Evolutionary conservation across 176 grass and related monocot species (phyloP), one percentile per base, ranked within the genome.

Genomic region (Paspalum vaginatum): DNA sequence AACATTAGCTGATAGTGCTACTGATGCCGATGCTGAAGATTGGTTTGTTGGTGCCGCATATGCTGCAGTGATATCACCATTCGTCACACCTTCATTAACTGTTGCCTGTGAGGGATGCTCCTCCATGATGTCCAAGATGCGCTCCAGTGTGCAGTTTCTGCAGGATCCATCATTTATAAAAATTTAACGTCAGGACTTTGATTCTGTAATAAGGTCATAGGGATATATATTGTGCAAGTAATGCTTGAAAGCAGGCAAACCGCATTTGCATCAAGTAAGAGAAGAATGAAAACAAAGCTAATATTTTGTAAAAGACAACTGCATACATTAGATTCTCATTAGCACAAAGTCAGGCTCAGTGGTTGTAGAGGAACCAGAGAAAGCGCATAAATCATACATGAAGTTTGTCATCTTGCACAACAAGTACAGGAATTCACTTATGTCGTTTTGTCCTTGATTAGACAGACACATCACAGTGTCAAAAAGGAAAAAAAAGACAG

Each of bases 71-170:
- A 75, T 45, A 17, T 83, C 68, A 45, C 73, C 58, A 32, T 61
- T 18, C 0, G 69, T 66, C 65, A 73, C 79, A 58, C 38, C 68
- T 70, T 84, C 83, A 49, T 83, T 74, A 22, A 65, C 67, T 45
- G 69, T 61, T 4, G 38, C 46, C 50, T 86, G 83, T 56, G 82
- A 67, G 44, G 72, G 52, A 50, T 78, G 91, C 40, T 94, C 60
- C 60, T 63, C 83, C 85, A 56, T 56, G 53, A 94, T 94, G 57
- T 58, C 54, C 32, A 72, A 81, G 68, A 73, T 78, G 61, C 43
- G 58, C 13, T 76, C 39, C 77, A 64, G 61, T 48, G 1, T 50
- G 17, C 54, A 61, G 59, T 61, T 27, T 12, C 21, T 59, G 25
- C 39, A 75, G 18, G 26, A 75, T 15, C 48, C 76, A 40, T 38